Evolutionary conservation across 495 filamentous ascomycete species (phyloP).

Genomic region (Penicillium manginii): DNA sequence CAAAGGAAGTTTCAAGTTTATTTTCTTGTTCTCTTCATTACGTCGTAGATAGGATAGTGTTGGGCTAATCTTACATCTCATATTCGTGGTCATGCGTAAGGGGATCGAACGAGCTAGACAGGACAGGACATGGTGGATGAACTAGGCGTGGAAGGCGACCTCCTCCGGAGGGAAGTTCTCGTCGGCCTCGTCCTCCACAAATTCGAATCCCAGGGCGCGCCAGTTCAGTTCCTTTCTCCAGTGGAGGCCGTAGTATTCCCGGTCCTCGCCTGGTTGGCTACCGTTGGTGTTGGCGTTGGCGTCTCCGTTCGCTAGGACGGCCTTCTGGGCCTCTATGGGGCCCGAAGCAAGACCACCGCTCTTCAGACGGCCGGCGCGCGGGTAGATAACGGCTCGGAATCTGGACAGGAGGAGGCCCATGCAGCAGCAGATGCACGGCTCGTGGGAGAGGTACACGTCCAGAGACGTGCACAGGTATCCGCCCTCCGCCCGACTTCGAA

Average conservation of each 20-base stretch:
- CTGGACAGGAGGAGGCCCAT: constrained; percentile 95
- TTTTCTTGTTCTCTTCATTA: neutral
- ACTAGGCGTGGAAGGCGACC: constrained; percentile 23
- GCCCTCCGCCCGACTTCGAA: constrained; percentile 54
- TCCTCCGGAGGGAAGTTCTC: neutral
- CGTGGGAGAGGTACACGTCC: constrained; percentile 89
- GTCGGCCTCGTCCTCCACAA: constrained; percentile 44
- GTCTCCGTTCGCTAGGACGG: constrained; percentile 33
- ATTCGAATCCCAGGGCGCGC: constrained; percentile 87
- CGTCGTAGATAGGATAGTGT: neutral
- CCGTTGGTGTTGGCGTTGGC: constrained; percentile 52
- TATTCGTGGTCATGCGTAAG: no score
- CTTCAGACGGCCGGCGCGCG: constrained; percentile 49
- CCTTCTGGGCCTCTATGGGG: constrained; percentile 28
- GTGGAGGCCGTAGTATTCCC: constrained; percentile 73
- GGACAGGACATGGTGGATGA: no score
- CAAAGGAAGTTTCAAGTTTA: constrained; percentile 29
- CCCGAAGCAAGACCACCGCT: constrained; percentile 48
- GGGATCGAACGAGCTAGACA: no score
- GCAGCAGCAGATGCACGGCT: constrained; percentile 93
- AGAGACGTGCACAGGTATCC: constrained; percentile 95
- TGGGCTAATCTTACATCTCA: neutral
- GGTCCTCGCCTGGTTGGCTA: neutral
- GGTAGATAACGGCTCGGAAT: constrained; percentile 82
- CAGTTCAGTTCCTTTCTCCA: constrained; percentile 95